Conservation (phyloP, 176 grass and related monocot genomes). For the Oryza australiensis region DNA sequence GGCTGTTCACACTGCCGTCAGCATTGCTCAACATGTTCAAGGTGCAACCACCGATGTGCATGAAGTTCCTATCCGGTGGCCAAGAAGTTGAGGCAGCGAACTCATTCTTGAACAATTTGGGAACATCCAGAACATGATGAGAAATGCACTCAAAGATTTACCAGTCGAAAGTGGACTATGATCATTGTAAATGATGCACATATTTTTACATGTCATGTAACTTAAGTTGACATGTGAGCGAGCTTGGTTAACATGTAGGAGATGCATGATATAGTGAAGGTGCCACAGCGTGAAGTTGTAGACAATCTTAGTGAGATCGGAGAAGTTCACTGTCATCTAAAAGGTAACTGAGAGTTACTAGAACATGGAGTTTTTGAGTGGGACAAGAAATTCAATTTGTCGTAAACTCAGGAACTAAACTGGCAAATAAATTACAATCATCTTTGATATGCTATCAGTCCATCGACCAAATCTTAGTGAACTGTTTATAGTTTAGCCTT, state of each 20-base stretch:
- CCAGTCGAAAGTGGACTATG: not conserved
- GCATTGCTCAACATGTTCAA: slow-evolving; percentile 17
- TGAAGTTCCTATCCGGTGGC: slow-evolving; percentile 47
- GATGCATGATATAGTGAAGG: not conserved
- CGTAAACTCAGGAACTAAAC: not conserved
- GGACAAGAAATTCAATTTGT: not conserved
- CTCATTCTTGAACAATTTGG: slow-evolving; percentile 26
- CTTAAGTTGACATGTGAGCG: not conserved
- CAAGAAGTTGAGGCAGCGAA: slow-evolving; percentile 9
- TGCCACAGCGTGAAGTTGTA: not conserved
- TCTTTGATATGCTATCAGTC: not conserved
- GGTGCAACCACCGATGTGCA: slow-evolving; percentile 55
- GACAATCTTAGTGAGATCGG: no score
- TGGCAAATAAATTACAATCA: not conserved
- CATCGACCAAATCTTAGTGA: not conserved
- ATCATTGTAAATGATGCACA: not conserved
- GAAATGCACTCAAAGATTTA: not conserved
- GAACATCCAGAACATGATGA: not conserved
- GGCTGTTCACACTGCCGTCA: slow-evolving; percentile 40
- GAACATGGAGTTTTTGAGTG: not conserved
- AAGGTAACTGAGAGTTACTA: not conserved
- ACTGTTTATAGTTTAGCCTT: not conserved
- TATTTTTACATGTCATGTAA: not conserved
- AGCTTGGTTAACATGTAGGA: not conserved
- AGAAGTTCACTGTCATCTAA: not conserved